phyloP scores from a whole-genome alignment of 352 stramenopile species.

The Phytophthora hybrid region DNA sequence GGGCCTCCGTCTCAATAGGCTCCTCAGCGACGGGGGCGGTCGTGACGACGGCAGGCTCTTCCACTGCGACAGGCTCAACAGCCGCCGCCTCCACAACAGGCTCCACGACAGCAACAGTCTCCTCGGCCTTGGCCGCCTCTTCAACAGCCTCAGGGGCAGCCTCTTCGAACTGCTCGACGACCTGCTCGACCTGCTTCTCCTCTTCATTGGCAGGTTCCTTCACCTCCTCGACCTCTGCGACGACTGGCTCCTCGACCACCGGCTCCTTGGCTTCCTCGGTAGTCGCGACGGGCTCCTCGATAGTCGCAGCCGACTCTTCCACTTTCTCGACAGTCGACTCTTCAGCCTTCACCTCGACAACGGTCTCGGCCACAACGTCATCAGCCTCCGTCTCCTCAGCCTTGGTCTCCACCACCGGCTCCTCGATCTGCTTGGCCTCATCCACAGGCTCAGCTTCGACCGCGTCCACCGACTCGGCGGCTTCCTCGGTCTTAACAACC shows the following conservation, averaged over 20 bases:
- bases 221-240: background rate
- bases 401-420: background rate
- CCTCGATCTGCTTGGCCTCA: background rate
- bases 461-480: background rate
- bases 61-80: background rate
- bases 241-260: background rate
- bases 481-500: constrained; percentile 4
- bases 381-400: background rate
- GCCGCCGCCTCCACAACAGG: constrained; percentile 7
- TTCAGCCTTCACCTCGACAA: constrained; percentile 1
- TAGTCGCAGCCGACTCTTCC: constrained; percentile 18
- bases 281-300: constrained; percentile 11
- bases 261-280: constrained; percentile 17
- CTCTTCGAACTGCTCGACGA: constrained; percentile 16
- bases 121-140: constrained; percentile 7
- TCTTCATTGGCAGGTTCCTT: background rate
- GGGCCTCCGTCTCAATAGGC: background rate
- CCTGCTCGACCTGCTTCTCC: constrained; percentile 6
- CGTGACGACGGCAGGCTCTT: constrained; percentile 13
- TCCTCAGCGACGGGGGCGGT: constrained; percentile 17
- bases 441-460: background rate
- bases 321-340: constrained; percentile 16
- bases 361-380: background rate
- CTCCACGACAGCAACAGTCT: constrained; percentile 10
- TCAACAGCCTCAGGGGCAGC: background rate